These are phyloP conservation scores for Clonostachys rhizophaga DNA, from an alignment of 2,329 filamentous ascomycete species.

Conservation along the genomic window DNA sequence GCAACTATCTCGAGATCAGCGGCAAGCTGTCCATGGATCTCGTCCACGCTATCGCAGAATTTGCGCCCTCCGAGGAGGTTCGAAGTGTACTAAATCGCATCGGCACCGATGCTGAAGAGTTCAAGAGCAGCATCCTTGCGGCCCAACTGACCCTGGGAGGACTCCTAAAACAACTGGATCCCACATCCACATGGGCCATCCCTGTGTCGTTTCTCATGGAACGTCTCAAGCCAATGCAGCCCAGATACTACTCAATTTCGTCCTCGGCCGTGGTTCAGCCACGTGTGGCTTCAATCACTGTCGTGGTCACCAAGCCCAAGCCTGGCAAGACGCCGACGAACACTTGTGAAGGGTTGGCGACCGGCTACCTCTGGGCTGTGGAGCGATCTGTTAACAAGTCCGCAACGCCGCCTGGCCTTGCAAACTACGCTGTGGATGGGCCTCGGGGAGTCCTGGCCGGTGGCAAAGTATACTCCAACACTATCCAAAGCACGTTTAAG, in stretches of 20 bases:
- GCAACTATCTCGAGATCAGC: conserved; percentile 96
- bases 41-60: conserved; percentile 69
- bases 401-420: conserved; percentile 33
- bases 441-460: conserved; percentile 73
- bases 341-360: conserved; percentile 38
- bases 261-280: conserved; percentile 37
- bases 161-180: conserved; percentile 68
- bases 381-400: conserved; percentile 97
- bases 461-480: conserved; percentile 23
- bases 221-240: conserved; percentile 64
- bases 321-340: conserved; percentile 4
- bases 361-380: conserved; percentile 32
- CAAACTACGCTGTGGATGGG: conserved; percentile 36
- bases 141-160: conserved; percentile 88
- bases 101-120: conserved; percentile 91
- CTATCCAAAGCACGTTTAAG: conserved; percentile 29
- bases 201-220: conserved; percentile 87
- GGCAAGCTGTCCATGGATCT: conserved; percentile 77
- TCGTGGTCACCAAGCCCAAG: conserved; percentile 9
- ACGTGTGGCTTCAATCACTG: conserved; percentile 11
- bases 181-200: conserved; percentile 67
- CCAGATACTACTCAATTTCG: conserved; percentile 59
- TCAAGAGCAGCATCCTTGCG: conserved; percentile 77
- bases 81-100: conserved; percentile 67
- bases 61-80: conserved; percentile 84